Base-by-base conservation (phyloP, 2,329 filamentous ascomycete species). In the Stagonosporopsis tanaceti region DNA sequence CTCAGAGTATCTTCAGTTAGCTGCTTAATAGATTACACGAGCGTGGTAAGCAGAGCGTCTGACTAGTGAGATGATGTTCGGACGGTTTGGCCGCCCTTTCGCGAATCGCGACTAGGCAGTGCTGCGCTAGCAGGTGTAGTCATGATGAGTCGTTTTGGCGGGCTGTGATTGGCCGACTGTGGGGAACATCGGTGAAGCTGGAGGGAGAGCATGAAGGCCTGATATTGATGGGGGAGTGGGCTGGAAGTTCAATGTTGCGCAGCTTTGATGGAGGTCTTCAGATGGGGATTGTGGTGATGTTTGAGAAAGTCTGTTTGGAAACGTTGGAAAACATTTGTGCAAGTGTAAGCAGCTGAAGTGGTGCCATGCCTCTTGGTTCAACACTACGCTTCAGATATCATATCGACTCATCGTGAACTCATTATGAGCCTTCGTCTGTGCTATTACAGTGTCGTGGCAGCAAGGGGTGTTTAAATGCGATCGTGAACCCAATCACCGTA, bases 81-180 rank as follows among this genome's bases (percentile, higher is more conserved):
- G 15, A 25, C 20, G 40, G 14, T 44, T 44, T 17, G 14, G 15
- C 40, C 20, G 40, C 40, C 25, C 45, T 46, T 39, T 39, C 7
- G 30, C 12, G 22, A 24, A 20, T 14, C 12, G 34, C n/a, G n/a
- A n/a, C 53, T 27, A 12, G 4, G 35, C 27, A 12, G 41, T 20
- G 45, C 14, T 15, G 48, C 48, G 39, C 48, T 51, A 51, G 48
- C 22, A 50, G 30, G 47, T 38, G 12, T 7, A 20, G 7, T 32
- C 35, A 45, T 27, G 45, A 60, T 67, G 64, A 67, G 53, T 67
- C 64, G 65, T 37, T 42, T 42, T 52, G 12, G 11, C 7, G 22
- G 32, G 22, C 9, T 48, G 9, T 48, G 46, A 48, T 48, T 47
- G 9, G 37, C 14, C 27, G 6, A n/a, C 17, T 34, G 27, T 55